Evolutionary conservation across 129 eudicot species (phyloP).

Genomic region (Saposhnikovia divaricata): DNA sequence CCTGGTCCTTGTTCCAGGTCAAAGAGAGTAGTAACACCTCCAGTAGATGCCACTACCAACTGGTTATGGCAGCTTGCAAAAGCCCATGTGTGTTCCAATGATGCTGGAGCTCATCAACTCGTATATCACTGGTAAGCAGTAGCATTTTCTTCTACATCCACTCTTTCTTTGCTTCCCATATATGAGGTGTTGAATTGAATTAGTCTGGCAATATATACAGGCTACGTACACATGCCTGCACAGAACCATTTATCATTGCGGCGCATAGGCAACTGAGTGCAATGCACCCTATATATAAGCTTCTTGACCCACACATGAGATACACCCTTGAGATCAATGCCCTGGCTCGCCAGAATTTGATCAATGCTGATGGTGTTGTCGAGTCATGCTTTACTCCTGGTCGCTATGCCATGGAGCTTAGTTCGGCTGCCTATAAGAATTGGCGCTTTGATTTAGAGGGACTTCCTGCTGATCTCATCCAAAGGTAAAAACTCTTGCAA

Average conservation of each 20-base stretch:
- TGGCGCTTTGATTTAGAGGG: constrained; percentile 93
- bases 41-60: constrained; percentile 67
- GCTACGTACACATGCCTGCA: constrained; percentile 84
- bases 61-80: constrained; percentile 96
- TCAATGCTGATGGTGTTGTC: constrained; percentile 78
- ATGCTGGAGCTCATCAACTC: constrained; percentile 98
- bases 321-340: constrained; percentile 82
- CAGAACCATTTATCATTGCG: constrained; percentile 87
- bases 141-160: background rate
- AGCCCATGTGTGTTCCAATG: constrained; percentile 93
- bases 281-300: constrained; percentile 89
- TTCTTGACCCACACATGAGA: constrained; percentile 96
- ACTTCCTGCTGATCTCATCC: constrained; percentile 86
- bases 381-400: constrained; percentile 92
- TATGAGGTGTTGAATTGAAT: background rate
- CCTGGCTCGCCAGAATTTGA: constrained; percentile 76
- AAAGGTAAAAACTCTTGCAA: constrained; percentile 47
- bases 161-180: background rate
- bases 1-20: constrained; percentile 53
- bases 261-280: constrained; percentile 91
- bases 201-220: constrained; percentile 17
- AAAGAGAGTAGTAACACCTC: constrained; percentile 76
- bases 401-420: constrained; percentile 83
- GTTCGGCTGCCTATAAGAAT: constrained; percentile 77
- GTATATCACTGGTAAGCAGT: constrained; percentile 69